Base-by-base conservation (phyloP, 495 filamentous ascomycete genomes). In the Penicillium cosmopolitanum region DNA sequence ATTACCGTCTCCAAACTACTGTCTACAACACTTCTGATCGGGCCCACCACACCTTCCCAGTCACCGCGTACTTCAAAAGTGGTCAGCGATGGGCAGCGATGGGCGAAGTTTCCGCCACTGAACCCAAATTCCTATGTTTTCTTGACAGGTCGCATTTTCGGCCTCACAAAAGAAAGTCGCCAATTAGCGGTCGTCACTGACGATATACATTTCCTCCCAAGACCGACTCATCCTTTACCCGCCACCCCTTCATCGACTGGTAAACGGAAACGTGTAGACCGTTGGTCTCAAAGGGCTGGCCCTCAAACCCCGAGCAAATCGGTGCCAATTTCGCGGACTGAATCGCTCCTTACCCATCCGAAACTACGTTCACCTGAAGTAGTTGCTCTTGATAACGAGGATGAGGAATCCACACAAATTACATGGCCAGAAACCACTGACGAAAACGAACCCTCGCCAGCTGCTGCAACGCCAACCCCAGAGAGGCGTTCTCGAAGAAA, bases 31-130 rank as follows among this genome's bases (percentile, higher is more conserved):
- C 60, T 53, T 57, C 60, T 0, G 4, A 52, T 48, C 43, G 56
- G 51, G 50, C 48, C 40, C 6, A 50, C 23, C 50, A 66, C 31
- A 66, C 56, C 4, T 63, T 66, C 28, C 60, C 53, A 1, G 3
- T 66, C 33, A 66, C 50, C 42, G 46, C 25, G 1, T 63, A 48
- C 50, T 63, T 63, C 53, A 63, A 63, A 31, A 63, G 60, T 19
- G 56, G 64, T 3, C n/a, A n/a, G n/a, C n/a, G n/a, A n/a, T n/a
- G n/a, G n/a, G n/a, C 53, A 53, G 9, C 60, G 60, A 0, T 63
- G 56, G 64, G 44, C 16, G 5, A 62, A 62, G 31, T 57, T 62
- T n/a, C 59, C 54, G 11, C 36, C 56, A 42, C 56, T 64, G 7
- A 55, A 0, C 21, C 6, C 15, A 40, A 51, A 59, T 9, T 23